Base-by-base conservation (phyloP, 2,329 filamentous ascomycete species). In the Nigrospora osmanthi region DNA sequence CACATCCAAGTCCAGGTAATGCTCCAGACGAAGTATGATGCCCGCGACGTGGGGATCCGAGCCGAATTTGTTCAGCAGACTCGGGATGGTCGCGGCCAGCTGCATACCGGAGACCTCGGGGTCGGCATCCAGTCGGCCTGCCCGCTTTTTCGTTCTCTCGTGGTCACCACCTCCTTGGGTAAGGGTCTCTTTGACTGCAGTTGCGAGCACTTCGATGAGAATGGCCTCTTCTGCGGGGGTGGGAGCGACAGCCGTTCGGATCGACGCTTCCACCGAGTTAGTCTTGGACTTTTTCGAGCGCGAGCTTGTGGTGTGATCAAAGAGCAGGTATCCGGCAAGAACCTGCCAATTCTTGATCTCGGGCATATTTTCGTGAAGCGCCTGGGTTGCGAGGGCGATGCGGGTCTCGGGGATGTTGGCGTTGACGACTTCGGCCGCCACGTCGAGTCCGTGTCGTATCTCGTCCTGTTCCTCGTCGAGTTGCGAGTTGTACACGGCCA, bases 61-160 rank as follows among this genome's bases (percentile, higher is more conserved):
- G 6, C 93, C 91, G 55, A 89, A 98, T 60, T 96, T 97, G 65
- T 85, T 95, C 42, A 98, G 71, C 2, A 98, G 77, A 51, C 81
- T 83, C 1, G 93, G 93, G 44, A 97, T 91, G 13, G 87, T 73
- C 34, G 77, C 73, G 10, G 89, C 87, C 34, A 98, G 74, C 53
- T 85, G 81, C 40, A 89, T 75, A 2, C 88, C 88, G 33, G 86
- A 83, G 40, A 85, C 81, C 56, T 95, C 89, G 23, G 82, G 76
- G 47, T 90, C 86, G 6, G 73, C 67, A 47, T 88, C 81, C 17
- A 79, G 72, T 40, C 78, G 80, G 43, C 80, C 72, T 13, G 68
- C 65, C 53, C 72, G 78, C 54, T 75, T 78, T 62, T 72, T 80
- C 42, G 66, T 68, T 58, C 72, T 80, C 45, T 83, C 80, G 11